These are phyloP conservation scores for Coemansia sp. DNA, from an alignment of 192 early-diverging fungal species.

Conservation along the genomic window DNA sequence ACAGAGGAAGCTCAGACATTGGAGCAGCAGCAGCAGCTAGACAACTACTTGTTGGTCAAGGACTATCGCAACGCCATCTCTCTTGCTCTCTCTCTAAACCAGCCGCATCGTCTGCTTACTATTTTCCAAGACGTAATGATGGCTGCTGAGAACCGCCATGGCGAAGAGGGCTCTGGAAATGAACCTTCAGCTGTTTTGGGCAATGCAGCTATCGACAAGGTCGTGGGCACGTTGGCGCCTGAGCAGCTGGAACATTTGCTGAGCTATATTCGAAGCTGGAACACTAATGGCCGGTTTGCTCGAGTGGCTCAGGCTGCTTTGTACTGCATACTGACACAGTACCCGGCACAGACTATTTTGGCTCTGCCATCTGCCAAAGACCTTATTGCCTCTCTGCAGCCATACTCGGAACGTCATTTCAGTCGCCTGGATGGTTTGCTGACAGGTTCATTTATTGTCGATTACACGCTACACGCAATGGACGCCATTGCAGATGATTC, in stretches of 20 bases:
- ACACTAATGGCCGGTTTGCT: constrained; percentile 83
- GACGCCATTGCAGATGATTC: constrained; percentile 33
- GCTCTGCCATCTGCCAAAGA: constrained; percentile 81
- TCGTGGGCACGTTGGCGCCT: constrained; percentile 60
- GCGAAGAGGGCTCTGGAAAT: not conserved
- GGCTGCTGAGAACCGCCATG: constrained; percentile 38
- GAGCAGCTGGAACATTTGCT: constrained; percentile 79
- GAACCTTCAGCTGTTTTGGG: constrained; percentile 26
- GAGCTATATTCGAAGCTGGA: constrained; percentile 88
- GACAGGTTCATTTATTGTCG: constrained; percentile 81
- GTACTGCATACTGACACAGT: constrained; percentile 68
- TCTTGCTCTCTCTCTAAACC: constrained; percentile 83
- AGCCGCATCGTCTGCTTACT: constrained; percentile 78
- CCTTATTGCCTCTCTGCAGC: constrained; percentile 74
- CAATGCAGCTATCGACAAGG: constrained; percentile 61
- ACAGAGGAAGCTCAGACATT: constrained; percentile 61
- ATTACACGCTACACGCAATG: constrained; percentile 90
- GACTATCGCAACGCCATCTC: constrained; percentile 92
- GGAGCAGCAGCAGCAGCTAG: constrained; percentile 87
- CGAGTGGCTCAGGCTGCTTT: constrained; percentile 79
- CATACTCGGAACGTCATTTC: constrained; percentile 93
- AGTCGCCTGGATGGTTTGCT: constrained; percentile 72
- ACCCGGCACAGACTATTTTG: constrained; percentile 65
- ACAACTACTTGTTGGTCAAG: constrained; percentile 79
- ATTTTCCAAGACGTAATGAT: constrained; percentile 66